Base-by-base conservation (phyloP, 352 stramenopile genomes). In the Pythium sukuiense region DNA sequence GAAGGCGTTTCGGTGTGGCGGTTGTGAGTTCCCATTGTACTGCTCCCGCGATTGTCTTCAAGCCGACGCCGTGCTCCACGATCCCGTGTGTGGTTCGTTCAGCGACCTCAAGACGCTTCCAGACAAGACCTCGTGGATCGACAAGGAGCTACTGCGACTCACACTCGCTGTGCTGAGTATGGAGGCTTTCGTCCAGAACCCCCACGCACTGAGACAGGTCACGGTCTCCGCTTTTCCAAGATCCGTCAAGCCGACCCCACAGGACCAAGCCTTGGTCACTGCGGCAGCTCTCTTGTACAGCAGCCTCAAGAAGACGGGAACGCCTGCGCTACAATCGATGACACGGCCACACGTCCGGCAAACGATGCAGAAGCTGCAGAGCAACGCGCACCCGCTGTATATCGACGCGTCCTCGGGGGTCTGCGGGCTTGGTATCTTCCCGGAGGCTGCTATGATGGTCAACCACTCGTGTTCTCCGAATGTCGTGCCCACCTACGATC, bases 391-490 rank as follows among this genome's bases (percentile, higher is more conserved):
- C 63, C 77, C 83, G 35, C 56, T 91, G 7, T 70, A 67, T 46
- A 18, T 86, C 14, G 71, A 87, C 54, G 77, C 79, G 13, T 53
- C 72, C 33, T 60, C 62, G 24, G 57, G 53, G 6, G 75, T 73
- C 57, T 74, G 78, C 9, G 81, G 79, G 26, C 52, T 83, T 6
- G 83, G 83, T 0, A n/a, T 92, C 13, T 89, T 92, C 59, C 83
- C 81, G 0, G 79, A 89, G 32, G 83, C 81, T 26, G 79, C 83
- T 9, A 90, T 90, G 81, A 67, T 76, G 14, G 59, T 92, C 49
- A 89, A 92, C 61, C 81, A 92, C 63, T 88, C 81, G 57, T 92
- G 83, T 61, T 16, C 70, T 2, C 83, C 83, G 24, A 90, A 88
- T 61, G 79, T 90, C 39, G 67, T 73, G 18, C 65, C 80, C 12